Conservation (phyloP, 768 basidiomycete species). For the Auriculariales sp. region DNA sequence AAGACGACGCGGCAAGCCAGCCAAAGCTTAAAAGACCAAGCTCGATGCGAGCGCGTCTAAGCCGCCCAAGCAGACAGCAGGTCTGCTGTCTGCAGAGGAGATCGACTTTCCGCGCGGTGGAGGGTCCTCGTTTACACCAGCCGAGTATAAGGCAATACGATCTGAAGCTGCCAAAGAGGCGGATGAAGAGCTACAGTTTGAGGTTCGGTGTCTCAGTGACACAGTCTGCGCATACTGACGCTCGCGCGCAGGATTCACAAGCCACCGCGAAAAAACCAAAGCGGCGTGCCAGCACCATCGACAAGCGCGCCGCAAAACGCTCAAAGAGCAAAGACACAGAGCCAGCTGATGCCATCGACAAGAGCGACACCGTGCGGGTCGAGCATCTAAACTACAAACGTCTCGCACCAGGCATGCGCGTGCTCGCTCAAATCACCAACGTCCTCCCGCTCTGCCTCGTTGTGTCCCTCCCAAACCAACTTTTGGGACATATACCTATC, state of each 20-base stretch:
- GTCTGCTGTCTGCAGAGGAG: conserved; percentile 32
- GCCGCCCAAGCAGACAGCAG: neutral
- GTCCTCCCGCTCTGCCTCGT: conserved; percentile 82
- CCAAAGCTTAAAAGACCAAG: conserved; percentile 2
- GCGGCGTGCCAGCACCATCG: neutral
- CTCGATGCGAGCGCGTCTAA: neutral
- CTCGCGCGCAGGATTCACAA: neutral
- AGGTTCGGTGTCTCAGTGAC: conserved; percentile 34
- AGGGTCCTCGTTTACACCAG: conserved; percentile 73
- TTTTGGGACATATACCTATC: conserved; percentile 86
- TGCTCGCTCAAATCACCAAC: conserved; percentile 75
- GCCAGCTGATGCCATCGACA: conserved; percentile 24
- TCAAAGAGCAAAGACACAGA: conserved; percentile 21
- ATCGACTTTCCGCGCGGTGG: conserved; percentile 94
- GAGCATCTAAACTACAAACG: conserved; percentile 96
- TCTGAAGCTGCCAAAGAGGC: conserved; percentile 80
- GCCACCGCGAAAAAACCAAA: conserved; percentile 6
- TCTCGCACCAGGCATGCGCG: conserved; percentile 67
- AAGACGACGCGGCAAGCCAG: neutral
- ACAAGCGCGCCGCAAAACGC: conserved; percentile 19
- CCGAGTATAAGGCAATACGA: conserved; percentile 75
- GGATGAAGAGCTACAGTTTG: conserved; percentile 56
- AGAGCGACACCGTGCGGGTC: conserved; percentile 48
- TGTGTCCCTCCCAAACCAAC: conserved; percentile 89
- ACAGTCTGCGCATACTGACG: neutral